These are phyloP conservation scores for Pochonia chlamydosporia DNA, from an alignment of 2,329 filamentous ascomycete genomes.

Conservation along the genomic window DNA sequence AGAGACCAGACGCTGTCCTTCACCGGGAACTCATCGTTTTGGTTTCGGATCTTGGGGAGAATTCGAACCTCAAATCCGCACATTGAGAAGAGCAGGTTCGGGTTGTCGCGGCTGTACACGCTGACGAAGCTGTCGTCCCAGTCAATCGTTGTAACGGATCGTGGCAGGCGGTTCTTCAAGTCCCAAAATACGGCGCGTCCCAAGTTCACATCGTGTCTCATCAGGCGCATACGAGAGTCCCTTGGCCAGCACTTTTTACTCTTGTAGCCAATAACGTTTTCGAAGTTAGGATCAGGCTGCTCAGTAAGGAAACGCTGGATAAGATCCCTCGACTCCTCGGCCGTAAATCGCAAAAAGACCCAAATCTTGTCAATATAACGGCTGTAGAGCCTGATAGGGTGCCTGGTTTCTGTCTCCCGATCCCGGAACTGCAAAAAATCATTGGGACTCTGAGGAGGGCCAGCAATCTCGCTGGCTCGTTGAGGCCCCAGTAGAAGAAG, in stretches of 20 bases:
- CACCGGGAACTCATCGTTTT: conserved; percentile 92
- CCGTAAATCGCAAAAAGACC: conserved; percentile 92
- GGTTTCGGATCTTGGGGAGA: conserved; percentile 87
- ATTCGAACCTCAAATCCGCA: conserved; percentile 96
- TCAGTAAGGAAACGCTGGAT: conserved; percentile 98
- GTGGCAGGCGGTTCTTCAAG: conserved; percentile 89
- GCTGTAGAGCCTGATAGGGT: conserved; percentile 96
- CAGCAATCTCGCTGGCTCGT: conserved; percentile 95
- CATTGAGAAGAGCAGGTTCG: conserved; percentile 96
- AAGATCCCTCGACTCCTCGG: conserved; percentile 89
- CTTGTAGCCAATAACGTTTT: conserved; percentile 97
- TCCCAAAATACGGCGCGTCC: conserved; percentile 99
- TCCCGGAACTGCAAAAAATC: conserved; percentile 98
- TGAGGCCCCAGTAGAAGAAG: conserved; percentile 86
- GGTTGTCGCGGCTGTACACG: conserved; percentile 96
- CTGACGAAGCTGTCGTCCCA: conserved; percentile 99
- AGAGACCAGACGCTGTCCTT: conserved; percentile 99
- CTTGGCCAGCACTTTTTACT: conserved; percentile 99
- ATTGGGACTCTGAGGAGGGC: conserved; percentile 87
- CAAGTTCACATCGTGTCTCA: conserved; percentile 97
- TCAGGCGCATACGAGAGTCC: conserved; percentile 94
- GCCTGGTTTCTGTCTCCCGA: conserved; percentile 81
- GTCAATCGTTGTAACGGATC: conserved; percentile 94
- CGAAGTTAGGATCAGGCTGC: conserved; percentile 97
- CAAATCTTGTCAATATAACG: conserved; percentile 98